Evolutionary conservation across 2,329 filamentous ascomycete species (phyloP).

Genomic region (Cercospora sesami): DNA sequence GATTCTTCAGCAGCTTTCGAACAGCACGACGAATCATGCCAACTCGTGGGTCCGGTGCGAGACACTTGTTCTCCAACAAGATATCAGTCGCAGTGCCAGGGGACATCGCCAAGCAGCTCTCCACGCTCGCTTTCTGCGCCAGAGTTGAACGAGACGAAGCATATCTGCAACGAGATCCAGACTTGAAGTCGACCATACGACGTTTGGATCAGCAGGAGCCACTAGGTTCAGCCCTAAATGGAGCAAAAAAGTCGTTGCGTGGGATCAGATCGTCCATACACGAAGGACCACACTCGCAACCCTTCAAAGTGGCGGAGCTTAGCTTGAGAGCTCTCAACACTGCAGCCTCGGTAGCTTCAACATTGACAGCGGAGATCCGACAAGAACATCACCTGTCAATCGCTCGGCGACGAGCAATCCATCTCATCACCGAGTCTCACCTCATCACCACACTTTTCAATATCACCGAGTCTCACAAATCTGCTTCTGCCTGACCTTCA

Average conservation of each 20-base stretch:
- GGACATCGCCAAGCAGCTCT: neutral
- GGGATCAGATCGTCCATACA: neutral
- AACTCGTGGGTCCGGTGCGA: neutral
- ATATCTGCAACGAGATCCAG: neutral
- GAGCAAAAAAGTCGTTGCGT: neutral
- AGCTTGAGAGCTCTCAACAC: neutral
- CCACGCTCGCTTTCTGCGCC: neutral
- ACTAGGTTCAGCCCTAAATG: neutral
- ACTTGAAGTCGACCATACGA: neutral
- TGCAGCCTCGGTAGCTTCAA: neutral
- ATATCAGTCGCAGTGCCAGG: neutral
- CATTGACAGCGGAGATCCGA: neutral
- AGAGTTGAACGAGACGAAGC: neutral
- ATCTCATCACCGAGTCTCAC: neutral
- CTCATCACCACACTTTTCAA: neutral
- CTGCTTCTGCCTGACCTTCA: no score
- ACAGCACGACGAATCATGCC: neutral
- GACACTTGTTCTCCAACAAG: neutral
- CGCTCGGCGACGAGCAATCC: neutral
- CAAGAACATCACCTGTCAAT: neutral
- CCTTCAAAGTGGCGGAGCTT: neutral
- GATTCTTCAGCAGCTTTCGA: neutral
- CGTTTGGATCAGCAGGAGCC: neutral
- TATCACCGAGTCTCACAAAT: neutral
- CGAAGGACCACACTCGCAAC: neutral